Evolutionary conservation across 495 filamentous ascomycete genomes (phyloP).

Genomic region (Penicillium bovifimosum): DNA sequence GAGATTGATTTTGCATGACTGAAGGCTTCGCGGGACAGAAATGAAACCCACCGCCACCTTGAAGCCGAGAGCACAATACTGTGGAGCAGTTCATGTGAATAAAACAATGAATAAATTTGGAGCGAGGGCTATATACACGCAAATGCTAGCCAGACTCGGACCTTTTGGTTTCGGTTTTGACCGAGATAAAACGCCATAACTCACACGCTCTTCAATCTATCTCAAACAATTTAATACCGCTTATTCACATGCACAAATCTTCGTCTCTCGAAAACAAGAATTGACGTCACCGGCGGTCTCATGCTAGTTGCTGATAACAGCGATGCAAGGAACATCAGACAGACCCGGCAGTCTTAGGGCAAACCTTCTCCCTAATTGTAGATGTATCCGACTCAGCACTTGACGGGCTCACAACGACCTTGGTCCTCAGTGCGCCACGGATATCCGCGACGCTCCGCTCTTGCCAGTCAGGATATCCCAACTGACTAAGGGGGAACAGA

Average conservation of each 20-base stretch:
- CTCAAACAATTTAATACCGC: conserved; percentile 17
- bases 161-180: conserved; percentile 4
- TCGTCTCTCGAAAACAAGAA: not conserved
- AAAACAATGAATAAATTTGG: not conserved
- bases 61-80: not conserved
- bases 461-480: conserved; percentile 56
- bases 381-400: conserved; percentile 22
- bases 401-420: conserved; percentile 30
- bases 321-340: conserved; percentile 13
- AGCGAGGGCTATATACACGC: not conserved
- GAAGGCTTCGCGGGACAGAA: not conserved
- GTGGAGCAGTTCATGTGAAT: not conserved
- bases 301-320: not conserved
- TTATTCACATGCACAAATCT: conserved; percentile 12
- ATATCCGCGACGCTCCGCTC: conserved; percentile 55
- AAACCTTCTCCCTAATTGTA: conserved; percentile 16
- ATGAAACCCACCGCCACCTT: not conserved
- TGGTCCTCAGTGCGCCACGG: conserved; percentile 45
- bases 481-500: conserved; percentile 60
- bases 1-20: not conserved
- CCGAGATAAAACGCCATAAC: conserved; percentile 25
- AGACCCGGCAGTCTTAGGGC: conserved; percentile 17
- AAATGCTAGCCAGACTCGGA: not conserved
- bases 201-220: conserved; percentile 23
- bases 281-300: not conserved